Conservation (phyloP, 768 basidiomycete genomes). For the Termitomyces sp. region DNA sequence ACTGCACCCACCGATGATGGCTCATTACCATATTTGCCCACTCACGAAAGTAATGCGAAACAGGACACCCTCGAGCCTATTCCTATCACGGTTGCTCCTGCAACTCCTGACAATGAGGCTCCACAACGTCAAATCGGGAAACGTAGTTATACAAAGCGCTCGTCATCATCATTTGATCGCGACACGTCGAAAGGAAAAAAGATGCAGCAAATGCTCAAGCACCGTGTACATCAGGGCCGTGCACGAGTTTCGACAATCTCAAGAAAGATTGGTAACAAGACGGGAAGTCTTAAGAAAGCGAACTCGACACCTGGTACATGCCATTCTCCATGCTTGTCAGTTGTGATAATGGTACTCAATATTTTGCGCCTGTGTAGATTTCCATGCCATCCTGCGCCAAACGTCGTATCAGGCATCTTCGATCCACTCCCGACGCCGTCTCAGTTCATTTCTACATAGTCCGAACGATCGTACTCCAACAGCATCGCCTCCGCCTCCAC, state of each 20-base stretch:
- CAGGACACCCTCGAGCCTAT: constrained; percentile 26
- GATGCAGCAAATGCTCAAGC: constrained; percentile 73
- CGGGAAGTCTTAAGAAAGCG: constrained; percentile 54
- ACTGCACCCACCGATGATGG: background rate
- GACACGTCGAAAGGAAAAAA: constrained; percentile 66
- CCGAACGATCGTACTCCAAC: constrained; percentile 34
- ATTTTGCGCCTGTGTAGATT: constrained; percentile 44
- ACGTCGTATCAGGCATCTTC: constrained; percentile 72
- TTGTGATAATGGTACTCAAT: background rate
- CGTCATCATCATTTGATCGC: constrained; percentile 37
- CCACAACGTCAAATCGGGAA: background rate
- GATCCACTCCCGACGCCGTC: constrained; percentile 74
- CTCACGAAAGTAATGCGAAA: constrained; percentile 4
- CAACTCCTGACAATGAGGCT: constrained; percentile 45
- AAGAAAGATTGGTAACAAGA: constrained; percentile 65
- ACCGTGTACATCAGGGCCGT: constrained; percentile 70
- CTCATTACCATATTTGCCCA: constrained; percentile 1
- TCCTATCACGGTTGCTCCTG: constrained; percentile 63
- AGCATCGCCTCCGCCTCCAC: constrained; percentile 38
- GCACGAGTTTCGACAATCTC: constrained; percentile 75
- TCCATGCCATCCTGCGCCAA: constrained; percentile 62
- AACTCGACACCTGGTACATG: constrained; percentile 68
- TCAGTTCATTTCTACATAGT: constrained; percentile 49
- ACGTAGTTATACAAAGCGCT: constrained; percentile 28
- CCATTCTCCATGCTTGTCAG: background rate